Evolutionary conservation across 306 rosid genomes (phyloP).

Genomic region (Luffa acutangula): DNA sequence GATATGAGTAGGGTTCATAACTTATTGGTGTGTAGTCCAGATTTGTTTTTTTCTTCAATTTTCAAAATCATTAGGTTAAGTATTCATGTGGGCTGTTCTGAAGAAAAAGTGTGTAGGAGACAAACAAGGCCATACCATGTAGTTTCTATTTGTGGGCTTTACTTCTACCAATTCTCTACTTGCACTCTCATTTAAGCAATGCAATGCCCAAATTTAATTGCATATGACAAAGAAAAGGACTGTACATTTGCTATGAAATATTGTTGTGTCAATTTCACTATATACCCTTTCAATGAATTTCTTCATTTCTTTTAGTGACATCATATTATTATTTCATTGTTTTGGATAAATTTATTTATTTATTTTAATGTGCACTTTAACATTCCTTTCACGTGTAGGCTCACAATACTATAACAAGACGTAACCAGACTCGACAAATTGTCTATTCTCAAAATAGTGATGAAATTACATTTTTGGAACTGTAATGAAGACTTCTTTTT

Average conservation of each 20-base stretch:
- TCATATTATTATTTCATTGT: too few species aligned
- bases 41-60: not conserved
- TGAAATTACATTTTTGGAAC: too few species aligned
- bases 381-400: too few species aligned
- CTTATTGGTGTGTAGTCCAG: not conserved
- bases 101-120: not conserved
- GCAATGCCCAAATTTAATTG: not conserved
- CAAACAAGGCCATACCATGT: conserved; percentile 8
- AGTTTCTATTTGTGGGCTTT: conserved; percentile 8
- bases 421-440: too few species aligned
- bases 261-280: not conserved
- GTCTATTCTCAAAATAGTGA: too few species aligned
- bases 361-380: too few species aligned
- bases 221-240: not conserved
- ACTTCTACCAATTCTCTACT: conserved; percentile 1
- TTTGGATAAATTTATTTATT: too few species aligned
- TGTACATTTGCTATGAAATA: not conserved
- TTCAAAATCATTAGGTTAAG: not conserved
- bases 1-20: not conserved
- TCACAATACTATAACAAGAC: too few species aligned
- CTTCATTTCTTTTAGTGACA: too few species aligned
- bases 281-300: not conserved
- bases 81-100: conserved; percentile 1
- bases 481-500: too few species aligned
- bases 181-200: not conserved